Conservation (phyloP, 345 rosid genomes). For the Citrus trifoliata region DNA sequence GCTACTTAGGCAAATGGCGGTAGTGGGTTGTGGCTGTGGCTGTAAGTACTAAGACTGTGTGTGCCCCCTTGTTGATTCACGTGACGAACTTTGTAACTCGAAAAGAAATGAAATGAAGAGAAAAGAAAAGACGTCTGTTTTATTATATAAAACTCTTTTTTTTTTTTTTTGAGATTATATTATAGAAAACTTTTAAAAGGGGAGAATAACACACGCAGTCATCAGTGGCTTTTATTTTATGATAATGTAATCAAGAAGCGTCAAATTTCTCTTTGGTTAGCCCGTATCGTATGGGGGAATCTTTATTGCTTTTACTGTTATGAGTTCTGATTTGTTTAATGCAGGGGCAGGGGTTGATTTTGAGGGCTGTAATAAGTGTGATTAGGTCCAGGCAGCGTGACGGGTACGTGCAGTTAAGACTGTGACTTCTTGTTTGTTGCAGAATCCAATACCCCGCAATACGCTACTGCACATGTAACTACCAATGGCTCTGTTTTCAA, state of each 20-base stretch:
- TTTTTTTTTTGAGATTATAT: no score
- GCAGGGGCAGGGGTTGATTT: background rate
- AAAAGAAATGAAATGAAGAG: conserved; percentile 12
- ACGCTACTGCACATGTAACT: background rate
- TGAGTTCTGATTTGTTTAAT: background rate
- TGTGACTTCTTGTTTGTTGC: background rate
- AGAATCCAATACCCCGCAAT: background rate
- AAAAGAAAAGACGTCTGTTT: conserved; percentile 10
- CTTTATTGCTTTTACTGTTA: background rate
- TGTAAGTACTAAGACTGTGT: background rate
- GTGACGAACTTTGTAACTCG: conserved; percentile 30
- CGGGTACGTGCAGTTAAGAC: conserved; percentile 13
- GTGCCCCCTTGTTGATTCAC: conserved; percentile 27
- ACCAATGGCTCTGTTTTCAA: background rate
- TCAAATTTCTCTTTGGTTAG: background rate
- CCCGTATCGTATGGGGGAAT: background rate
- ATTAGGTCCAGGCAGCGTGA: conserved; percentile 3
- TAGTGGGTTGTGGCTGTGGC: background rate
- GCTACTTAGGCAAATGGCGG: conserved; percentile 8
- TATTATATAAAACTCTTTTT: background rate
- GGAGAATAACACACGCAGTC: background rate
- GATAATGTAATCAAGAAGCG: background rate
- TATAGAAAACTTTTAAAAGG: no score
- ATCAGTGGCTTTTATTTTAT: background rate
- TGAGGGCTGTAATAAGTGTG: background rate